phyloP scores from a whole-genome alignment of 2,329 filamentous ascomycete species.

The Botrytis fabae region DNA sequence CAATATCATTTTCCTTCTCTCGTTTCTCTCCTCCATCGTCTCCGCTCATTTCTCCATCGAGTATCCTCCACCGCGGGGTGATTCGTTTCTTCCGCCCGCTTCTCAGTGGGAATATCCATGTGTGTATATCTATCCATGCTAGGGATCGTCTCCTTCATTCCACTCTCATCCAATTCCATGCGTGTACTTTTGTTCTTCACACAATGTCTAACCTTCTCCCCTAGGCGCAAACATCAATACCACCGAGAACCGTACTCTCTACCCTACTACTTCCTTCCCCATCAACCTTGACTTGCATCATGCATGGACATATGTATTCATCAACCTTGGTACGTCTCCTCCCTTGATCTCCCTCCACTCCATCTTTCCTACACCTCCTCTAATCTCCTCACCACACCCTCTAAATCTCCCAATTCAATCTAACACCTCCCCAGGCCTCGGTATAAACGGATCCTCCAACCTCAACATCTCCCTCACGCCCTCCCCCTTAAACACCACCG shows the following conservation, averaged over 20 bases:
- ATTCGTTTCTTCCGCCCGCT: slow-evolving; percentile 23
- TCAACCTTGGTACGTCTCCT: slow-evolving; percentile 14
- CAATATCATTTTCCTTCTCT: neutral
- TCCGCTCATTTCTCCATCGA: slow-evolving; percentile 25
- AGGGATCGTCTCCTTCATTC: neutral
- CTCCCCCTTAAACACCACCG: slow-evolving; percentile 23
- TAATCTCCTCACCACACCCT: neutral
- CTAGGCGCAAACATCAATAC: slow-evolving; percentile 26
- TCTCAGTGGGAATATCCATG: slow-evolving; percentile 26
- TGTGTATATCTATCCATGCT: neutral
- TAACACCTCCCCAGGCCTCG: slow-evolving; percentile 13
- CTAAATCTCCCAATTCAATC: neutral
- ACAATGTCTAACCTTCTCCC: neutral
- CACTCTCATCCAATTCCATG: too few relatives aligned
- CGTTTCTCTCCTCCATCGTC: slow-evolving; percentile 7
- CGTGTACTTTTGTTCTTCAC: too few relatives aligned
- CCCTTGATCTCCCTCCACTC: neutral
- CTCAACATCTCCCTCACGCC: slow-evolving; percentile 22
- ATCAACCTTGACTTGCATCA: slow-evolving; percentile 9
- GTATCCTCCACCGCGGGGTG: slow-evolving; percentile 19
- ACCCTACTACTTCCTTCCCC: slow-evolving; percentile 12
- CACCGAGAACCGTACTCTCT: slow-evolving; percentile 16
- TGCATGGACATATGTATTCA: slow-evolving; percentile 16
- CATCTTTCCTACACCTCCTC: neutral
- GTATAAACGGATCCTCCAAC: slow-evolving; percentile 24